Base-by-base conservation (phyloP, 495 filamentous ascomycete species). In the Penicillium crystallinum region DNA sequence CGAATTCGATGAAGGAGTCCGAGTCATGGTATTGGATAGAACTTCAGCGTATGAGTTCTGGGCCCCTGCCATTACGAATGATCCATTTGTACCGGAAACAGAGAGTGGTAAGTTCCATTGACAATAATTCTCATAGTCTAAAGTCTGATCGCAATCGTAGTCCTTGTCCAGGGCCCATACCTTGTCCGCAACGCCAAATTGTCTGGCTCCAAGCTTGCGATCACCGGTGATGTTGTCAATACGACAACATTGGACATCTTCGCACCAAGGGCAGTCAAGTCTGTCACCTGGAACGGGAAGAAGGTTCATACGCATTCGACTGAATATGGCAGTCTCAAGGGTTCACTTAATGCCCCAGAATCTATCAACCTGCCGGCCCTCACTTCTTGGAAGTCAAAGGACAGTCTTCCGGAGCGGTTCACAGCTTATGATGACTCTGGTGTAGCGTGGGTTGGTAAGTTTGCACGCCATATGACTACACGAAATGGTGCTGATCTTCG, bases 371-470 rank as follows among this genome's bases (percentile, higher is more conserved):
- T 89, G 7, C 85, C 86, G 0, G 44, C 73, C 12, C 70, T 90
- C 9, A 64, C 63, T 17, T 60, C 73, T 0, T 91, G 88, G 87
- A 84, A 80, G 57, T 77, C 77, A 36, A 65, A 83, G 35, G 81
- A 91, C 70, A 79, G 80, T 45, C 77, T 91, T 2, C 87, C 87
- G 0, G 88, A 90, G 62, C 74, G 86, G 11, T 59, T 74, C 22
- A 46, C 69, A 6, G 56, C 54, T 22, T 90, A 89, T 56, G 77
- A 84, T 55, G 87, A 90, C 58, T 77, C 77, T 29, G 60, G 65
- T 17, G 39, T 53, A 0, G 70, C 69, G 3, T 90, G 88, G 88
- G 77, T 77, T 33, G 69, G 68, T 71, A 58, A 53, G 68, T 67
- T 39, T 31, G n/a, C 6, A 0, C 30, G 15, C 17, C 4, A n/a